Base-by-base conservation (phyloP, 1,139 yeast genomes). In the Saccharomyces hybrid region DNA sequence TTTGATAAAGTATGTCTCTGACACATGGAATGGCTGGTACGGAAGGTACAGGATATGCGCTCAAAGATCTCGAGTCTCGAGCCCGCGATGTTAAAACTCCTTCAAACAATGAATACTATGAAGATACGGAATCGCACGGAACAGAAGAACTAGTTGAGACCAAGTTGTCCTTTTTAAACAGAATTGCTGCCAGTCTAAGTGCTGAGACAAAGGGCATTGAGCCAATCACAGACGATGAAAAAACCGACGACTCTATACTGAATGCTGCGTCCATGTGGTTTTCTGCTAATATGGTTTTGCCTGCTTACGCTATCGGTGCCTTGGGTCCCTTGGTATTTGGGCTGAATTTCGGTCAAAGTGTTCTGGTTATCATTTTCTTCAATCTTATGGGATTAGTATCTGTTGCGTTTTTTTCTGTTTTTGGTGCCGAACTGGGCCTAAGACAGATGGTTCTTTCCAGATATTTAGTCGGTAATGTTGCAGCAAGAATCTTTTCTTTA, bases 181-280 rank as follows among this genome's bases (percentile, higher is more conserved):
- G 63, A 55, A 42, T 75, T 2, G 77, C 75, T 1, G 60, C 68
- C 24, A 60, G 63, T 42, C 59, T 76, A 48, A 72, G 74, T 51
- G 79, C 80, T 8, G 81, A 78, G 63, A 72, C 73, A 38, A 73
- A 77, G 62, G 81, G 81, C 62, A 71, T 78, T 49, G 79, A 78
- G 60, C 72, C 79, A 55, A 74, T 78, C 26, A 69, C 74, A 0
- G 80, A 77, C 51, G 74, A 73, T 31, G 73, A 76, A 62, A 72
- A 78, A 65, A 65, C 65, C 51, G 89, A 84, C 55, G 75, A 72
- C 52, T 82, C 88, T 34, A 67, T 86, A 55, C 75, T 81, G 75
- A 80, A 78, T 62, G 88, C 95, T 28, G 90, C 91, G 47, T 78
- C 91, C 55, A 88, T 90, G 96, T 90, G 97, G 97, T 78, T 87